A percentile compares a stretch with the other conserved stretches of the same genome.
These are phyloP conservation scores for Amanita inopinata DNA, from an alignment of 768 basidiomycete species.

Conservation along the genomic window DNA sequence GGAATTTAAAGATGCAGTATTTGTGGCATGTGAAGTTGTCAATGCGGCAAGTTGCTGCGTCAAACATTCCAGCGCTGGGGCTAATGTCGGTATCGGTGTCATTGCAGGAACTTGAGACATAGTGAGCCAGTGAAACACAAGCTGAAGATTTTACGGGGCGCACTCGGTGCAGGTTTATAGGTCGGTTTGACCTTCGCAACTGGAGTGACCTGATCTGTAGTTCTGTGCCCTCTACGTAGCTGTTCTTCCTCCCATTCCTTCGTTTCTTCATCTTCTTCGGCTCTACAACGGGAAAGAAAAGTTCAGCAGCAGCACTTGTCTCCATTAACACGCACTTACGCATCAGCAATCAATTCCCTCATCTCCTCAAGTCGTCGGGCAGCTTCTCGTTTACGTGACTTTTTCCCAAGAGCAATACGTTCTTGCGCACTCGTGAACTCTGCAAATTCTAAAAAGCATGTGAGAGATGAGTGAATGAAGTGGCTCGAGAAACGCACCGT, in stretches of 20 bases:
- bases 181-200: slow-evolving; percentile 36
- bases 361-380: slow-evolving; percentile 57
- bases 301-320: not conserved
- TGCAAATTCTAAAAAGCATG: slow-evolving; percentile 51
- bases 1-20: slow-evolving; percentile 44
- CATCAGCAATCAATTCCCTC: slow-evolving; percentile 75
- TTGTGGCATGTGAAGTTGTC: slow-evolving; percentile 57
- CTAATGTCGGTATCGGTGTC: slow-evolving; percentile 56
- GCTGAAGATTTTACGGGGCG: slow-evolving; percentile 11
- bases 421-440: slow-evolving; percentile 86
- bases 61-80: slow-evolving; percentile 49
- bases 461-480: not conserved
- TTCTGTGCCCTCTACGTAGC: slow-evolving; percentile 54
- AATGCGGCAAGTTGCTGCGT: slow-evolving; percentile 49
- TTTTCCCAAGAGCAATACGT: slow-evolving; percentile 78
- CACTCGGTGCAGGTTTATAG: slow-evolving; percentile 71
- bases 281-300: slow-evolving; percentile 37
- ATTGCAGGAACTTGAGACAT: slow-evolving; percentile 48
- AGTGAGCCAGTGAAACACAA: slow-evolving; percentile 11
- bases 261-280: slow-evolving; percentile 78
- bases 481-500: slow-evolving; percentile 40
- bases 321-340: slow-evolving; percentile 35
- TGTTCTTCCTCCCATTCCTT: slow-evolving; percentile 83
- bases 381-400: slow-evolving; percentile 64
- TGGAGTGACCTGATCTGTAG: slow-evolving; percentile 23